Evolutionary conservation across 2,329 filamentous ascomycete genomes (phyloP), one percentile per base, ranked within the genome.

Genomic region (Alternaria atra): DNA sequence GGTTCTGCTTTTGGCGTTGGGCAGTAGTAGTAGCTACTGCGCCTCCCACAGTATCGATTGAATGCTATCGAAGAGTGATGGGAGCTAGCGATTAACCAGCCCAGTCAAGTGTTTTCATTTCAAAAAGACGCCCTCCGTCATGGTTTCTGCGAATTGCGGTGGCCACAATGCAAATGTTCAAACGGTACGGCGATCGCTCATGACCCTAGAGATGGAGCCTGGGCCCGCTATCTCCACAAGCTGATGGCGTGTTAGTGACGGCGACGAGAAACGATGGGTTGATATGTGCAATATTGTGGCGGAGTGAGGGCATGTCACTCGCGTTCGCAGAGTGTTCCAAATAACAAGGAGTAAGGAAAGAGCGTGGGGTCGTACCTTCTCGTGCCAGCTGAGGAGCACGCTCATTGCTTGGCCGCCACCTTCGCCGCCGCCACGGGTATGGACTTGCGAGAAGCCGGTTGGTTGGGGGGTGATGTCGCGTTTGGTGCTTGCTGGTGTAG

Each of bases 301-400:
- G 20, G 40, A 35, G 13, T 15, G 50, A 39, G 44, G 30, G 46
- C n/a, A 42, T 37, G 51, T 30, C 23, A 42, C 52, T 27, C 23
- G 44, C 6, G 44, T 32, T 4, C 15, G 15, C 32, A 34, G 23
- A 6, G 23, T 12, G 34, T 52, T 37, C 15, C 23, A 52, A 13
- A 56, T 32, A 40, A 54, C 35, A 52, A 61, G 25, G 30, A 47
- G 46, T 23, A 15, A 5, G 35, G 39, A 52, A 51, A 29, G 23
- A 7, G 48, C 52, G 52, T 58, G 54, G 47, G 47, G 52, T 57
- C 63, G 51, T 77, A 84, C 82, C 83, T 97, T 99, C 84, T 99
- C 95, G 78, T 99, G 95, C 95, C 95, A 99, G 81, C 93, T 97
- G 69, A 99, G 84, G 77, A 99, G 80, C 52, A 99, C 95, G 77